Percentiles rank a stretch among this genome's conserved stretches.
phyloP scores from a whole-genome alignment of 106 monocot species.

The Hemerocallis citrina region DNA sequence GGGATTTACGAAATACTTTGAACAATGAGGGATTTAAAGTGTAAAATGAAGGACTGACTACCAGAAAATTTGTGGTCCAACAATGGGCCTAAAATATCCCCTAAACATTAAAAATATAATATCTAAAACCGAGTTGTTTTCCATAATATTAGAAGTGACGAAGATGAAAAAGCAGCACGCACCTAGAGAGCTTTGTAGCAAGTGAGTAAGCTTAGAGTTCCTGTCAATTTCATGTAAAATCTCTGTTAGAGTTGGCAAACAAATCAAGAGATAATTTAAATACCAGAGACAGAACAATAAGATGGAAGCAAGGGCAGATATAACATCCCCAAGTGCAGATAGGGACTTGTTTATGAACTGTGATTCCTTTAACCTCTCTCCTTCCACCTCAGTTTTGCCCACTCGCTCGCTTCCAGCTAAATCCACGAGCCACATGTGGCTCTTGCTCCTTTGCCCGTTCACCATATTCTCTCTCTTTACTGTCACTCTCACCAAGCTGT shows the following conservation, averaged over 20 bases:
- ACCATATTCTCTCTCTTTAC: slow-evolving; percentile 60
- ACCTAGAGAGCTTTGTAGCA: slow-evolving; percentile 96
- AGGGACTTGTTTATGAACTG: slow-evolving; percentile 96
- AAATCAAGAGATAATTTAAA: background rate
- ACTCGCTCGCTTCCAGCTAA: slow-evolving; percentile 94
- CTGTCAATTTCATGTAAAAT: slow-evolving; percentile 20
- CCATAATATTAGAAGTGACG: too few relatives aligned
- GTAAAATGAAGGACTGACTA: too few relatives aligned
- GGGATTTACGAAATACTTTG: too few relatives aligned
- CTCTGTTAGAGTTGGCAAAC: background rate
- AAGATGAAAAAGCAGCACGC: background rate
- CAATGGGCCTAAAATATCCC: too few relatives aligned
- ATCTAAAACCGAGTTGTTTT: too few relatives aligned
- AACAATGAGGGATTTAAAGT: too few relatives aligned
- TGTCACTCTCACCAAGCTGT: slow-evolving; percentile 78
- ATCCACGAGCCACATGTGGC: slow-evolving; percentile 92
- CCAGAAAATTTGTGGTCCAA: too few relatives aligned
- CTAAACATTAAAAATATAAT: background rate
- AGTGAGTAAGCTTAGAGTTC: slow-evolving; percentile 95
- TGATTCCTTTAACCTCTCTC: slow-evolving; percentile 92
- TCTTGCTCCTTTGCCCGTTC: slow-evolving; percentile 44
- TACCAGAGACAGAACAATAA: background rate
- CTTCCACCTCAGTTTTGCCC: slow-evolving; percentile 79
- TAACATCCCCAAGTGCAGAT: slow-evolving; percentile 90
- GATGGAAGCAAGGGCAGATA: slow-evolving; percentile 81